Evolutionary conservation across 2,329 filamentous ascomycete species (phyloP), one percentile per base, ranked within the genome.

Genomic region (Sporothrix curviconia): DNA sequence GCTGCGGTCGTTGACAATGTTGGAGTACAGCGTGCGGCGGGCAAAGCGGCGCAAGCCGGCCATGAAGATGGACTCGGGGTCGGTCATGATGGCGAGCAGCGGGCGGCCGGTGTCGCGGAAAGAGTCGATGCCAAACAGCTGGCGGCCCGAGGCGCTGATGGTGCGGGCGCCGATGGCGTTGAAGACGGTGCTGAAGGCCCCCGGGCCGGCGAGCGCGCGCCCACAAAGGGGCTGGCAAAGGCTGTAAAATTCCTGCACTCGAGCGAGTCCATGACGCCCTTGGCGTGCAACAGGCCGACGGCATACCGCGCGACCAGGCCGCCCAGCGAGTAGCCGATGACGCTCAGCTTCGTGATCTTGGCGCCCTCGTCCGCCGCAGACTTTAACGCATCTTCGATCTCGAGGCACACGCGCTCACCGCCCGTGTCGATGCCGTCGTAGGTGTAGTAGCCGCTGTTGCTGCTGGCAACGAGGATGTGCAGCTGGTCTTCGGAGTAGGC

Each of bases 231-330:
- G 32, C 88, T 86, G 5, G 89, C 92, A 71, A 97, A 96, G 1
- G 92, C 96, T 2, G 87, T 90, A 72, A 97, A 96, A 76, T 95
- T 96, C 72, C 92, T 82, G 63, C 92, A 92, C 67, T 90, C 80
- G 25, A 97, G 78, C 58, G 79, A 79, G 57, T 95, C 86, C 57
- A 97, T 84, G 58, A 90, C 78, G 8, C 91, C 90, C 66, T 87
- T 89, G 56, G 89, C 85, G 65, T 92, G 83, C 3, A 97, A 77
- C 65, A 97, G 74, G 0, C 92, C 92, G 57, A 96, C 80, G 2
- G 89, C 87, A 74, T 96, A 97, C 59, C 92, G 81, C 9, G 90
- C 85, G 4, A 97, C 84, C 7, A 97, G 76, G 0, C 92, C 92
- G 46, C 92, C 92, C 1, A 96, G 78, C 0, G 90, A 95, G 70